Evolutionary conservation across 805 yeast genomes (phyloP), one percentile per base, ranked within the genome.

Genomic region (Kodamaea jinghongensis): DNA sequence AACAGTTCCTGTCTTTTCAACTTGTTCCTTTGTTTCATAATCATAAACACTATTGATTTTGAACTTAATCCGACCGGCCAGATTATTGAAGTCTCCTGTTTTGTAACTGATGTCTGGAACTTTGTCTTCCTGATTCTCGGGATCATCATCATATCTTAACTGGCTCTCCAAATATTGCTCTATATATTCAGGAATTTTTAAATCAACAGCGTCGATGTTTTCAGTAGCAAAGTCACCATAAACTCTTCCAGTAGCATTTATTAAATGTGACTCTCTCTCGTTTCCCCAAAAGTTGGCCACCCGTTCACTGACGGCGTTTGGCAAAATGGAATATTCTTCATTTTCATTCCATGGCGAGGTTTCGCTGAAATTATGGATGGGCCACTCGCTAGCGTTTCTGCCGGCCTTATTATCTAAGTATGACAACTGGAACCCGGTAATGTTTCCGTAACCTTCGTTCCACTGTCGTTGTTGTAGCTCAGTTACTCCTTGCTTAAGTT

Each of bases 371-470:
- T 63, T 31, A 41, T 79, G 77, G 17, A 81, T 56, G 0, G 90
- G 90, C 75, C 81, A 82, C 0, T 77, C 70, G 44, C 73, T 70
- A 1, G 60, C 65, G 17, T 67, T 67, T 35, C 70, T 60, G 9
- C 75, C 74, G 4, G 64, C 56, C 1, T 72, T 14, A 11, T 68
- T 71, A 58, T 83, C 95, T 7, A 70, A 65, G 49, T 85, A 86
- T 22, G 87, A 77, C 25, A 82, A 59, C 50, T 70, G 72, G 42
- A 82, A 76, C 3, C 96, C 96, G 0, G 93, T 83, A 11, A 86
- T 57, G 50, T 85, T 83, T 1, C 85, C 84, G 54, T 80, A 81
- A 4, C 86, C 87, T 3, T 60, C 44, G 13, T 54, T 39, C 55
- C 73, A 81, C 1, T 73, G 67, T 31, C 75, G 56, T 28, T 68